Conservation (phyloP, 306 rosid genomes). For the Dryas alaskensis region DNA sequence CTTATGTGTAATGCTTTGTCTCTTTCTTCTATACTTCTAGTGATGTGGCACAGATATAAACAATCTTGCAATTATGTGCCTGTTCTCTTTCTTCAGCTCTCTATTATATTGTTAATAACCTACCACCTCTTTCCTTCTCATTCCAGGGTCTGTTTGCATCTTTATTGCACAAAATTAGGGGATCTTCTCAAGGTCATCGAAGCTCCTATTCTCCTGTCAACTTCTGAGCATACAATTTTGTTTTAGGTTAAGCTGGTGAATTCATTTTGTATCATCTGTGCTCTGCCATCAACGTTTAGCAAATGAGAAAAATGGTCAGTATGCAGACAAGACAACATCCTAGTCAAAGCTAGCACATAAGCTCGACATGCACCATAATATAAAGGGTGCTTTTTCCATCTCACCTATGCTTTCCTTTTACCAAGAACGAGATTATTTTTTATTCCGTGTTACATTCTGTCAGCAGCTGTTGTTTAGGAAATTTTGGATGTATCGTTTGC, state of each 20-base stretch:
- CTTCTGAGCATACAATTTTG: slow-evolving; percentile 47
- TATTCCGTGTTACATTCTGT: not conserved
- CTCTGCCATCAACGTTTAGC: slow-evolving; percentile 29
- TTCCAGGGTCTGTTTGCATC: slow-evolving; percentile 61
- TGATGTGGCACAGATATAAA: not conserved
- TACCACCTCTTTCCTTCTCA: slow-evolving; percentile 10
- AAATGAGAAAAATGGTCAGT: slow-evolving; percentile 22
- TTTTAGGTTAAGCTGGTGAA: slow-evolving; percentile 32
- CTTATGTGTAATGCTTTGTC: not conserved
- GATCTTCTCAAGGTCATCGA: slow-evolving; percentile 71
- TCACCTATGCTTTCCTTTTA: not conserved
- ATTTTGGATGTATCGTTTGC: slow-evolving; percentile 2
- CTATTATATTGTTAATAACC: not conserved
- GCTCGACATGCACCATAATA: slow-evolving; percentile 24
- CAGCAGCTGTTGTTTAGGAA: slow-evolving; percentile 7
- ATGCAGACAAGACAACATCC: slow-evolving; percentile 20
- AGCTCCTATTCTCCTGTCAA: slow-evolving; percentile 76
- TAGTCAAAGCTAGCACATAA: slow-evolving; percentile 18
- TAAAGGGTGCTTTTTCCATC: slow-evolving; percentile 14
- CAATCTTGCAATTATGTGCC: not conserved
- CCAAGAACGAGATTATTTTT: not conserved
- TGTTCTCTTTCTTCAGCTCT: not conserved
- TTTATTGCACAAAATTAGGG: slow-evolving; percentile 57
- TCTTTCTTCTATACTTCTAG: slow-evolving; percentile 12
- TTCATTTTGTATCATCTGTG: slow-evolving; percentile 27